phyloP scores from a whole-genome alignment of 768 basidiomycete genomes.

The Gyrodon lividus region DNA sequence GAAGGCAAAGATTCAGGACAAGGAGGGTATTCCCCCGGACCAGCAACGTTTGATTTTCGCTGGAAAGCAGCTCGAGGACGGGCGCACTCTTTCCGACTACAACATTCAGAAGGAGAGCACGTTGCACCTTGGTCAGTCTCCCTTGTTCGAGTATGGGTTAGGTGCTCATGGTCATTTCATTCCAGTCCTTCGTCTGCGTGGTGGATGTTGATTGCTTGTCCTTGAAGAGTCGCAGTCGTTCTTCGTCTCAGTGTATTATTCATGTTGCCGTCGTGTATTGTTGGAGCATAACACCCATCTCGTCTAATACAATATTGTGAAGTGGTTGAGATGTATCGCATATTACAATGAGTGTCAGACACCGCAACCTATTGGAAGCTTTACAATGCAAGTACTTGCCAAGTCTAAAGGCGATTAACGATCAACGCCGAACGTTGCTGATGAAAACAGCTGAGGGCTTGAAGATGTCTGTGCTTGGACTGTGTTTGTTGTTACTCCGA shows the following conservation, averaged over 20 bases:
- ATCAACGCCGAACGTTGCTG: too few species aligned
- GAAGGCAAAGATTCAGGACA: constrained; percentile 77
- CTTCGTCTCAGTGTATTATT: constrained; percentile 4
- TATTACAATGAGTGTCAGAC: too few species aligned
- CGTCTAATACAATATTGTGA: too few species aligned
- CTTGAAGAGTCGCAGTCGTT: too few species aligned
- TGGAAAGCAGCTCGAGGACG: constrained; percentile 78
- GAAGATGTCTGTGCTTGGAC: too few species aligned
- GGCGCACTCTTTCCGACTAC: constrained; percentile 74
- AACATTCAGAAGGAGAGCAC: constrained; percentile 78
- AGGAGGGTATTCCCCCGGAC: constrained; percentile 78
- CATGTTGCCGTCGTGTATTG: background rate
- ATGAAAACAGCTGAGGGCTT: too few species aligned
- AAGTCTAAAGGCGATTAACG: too few species aligned
- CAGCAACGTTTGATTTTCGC: constrained; percentile 81
- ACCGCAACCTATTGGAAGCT: too few species aligned
- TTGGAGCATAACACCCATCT: background rate
- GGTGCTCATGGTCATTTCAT: background rate
- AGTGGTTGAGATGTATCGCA: too few species aligned
- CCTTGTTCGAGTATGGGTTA: background rate
- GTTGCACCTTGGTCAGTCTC: constrained; percentile 49
- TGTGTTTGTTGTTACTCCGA: too few species aligned
- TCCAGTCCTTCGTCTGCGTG: constrained; percentile 75
- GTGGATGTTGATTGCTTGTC: constrained; percentile 62
- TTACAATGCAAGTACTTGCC: background rate